Percentiles rank a stretch among this genome's conserved stretches.
Conservation (phyloP, 768 basidiomycete species). For the Pisolithus microcarpus region DNA sequence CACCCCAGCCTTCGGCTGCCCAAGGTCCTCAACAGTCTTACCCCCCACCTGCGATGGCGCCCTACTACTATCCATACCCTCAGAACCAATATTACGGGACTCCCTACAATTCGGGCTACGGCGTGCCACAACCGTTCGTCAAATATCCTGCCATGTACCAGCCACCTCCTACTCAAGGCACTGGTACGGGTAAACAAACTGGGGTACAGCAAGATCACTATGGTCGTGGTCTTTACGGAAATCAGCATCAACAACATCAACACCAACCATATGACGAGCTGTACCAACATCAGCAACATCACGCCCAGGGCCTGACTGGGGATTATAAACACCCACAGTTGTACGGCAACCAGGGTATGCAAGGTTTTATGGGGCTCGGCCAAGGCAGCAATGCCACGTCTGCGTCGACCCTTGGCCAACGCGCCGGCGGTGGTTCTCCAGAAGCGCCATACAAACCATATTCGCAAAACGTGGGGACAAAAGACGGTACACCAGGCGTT, state of each 20-base stretch:
- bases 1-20: conserved; percentile 49
- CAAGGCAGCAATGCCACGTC: conserved; percentile 34
- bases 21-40: conserved; percentile 63
- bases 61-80: conserved; percentile 61
- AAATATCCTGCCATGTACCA: conserved; percentile 77
- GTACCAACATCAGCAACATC: conserved; percentile 54
- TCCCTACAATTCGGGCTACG: conserved; percentile 55
- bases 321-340: conserved; percentile 40
- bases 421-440: conserved; percentile 49
- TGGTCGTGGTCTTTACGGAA: conserved; percentile 54
- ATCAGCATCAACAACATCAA: conserved; percentile 36
- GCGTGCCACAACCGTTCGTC: conserved; percentile 60
- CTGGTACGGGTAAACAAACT: conserved; percentile 60
- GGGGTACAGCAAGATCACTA: conserved; percentile 55
- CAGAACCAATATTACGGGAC: conserved; percentile 73
- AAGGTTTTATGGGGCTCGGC: conserved; percentile 65
- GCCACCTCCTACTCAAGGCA: conserved; percentile 60
- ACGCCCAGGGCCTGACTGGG: conserved; percentile 39
- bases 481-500: conserved; percentile 49
- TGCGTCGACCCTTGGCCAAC: conserved; percentile 41
- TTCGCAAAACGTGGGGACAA: conserved; percentile 40
- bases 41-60: conserved; percentile 44
- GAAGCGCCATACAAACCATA: conserved; percentile 75
- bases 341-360: conserved; percentile 52
- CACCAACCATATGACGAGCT: conserved; percentile 49